Conservation (phyloP, 2,329 filamentous ascomycete species). For the Paraphaeosphaeria minitans region DNA sequence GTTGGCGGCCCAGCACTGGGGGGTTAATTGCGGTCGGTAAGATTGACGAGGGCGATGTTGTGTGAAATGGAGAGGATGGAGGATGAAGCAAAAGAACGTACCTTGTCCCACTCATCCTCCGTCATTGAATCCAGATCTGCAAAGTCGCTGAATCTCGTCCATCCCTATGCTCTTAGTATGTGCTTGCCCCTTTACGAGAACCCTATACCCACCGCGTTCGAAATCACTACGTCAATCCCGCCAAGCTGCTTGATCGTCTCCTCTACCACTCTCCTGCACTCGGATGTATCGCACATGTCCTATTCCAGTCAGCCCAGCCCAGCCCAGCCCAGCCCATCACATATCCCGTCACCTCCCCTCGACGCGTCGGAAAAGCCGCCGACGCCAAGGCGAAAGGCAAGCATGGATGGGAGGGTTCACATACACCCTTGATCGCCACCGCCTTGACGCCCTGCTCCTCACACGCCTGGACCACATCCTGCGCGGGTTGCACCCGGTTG, state of each 20-base stretch:
- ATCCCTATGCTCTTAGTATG: slow-evolving; percentile 54
- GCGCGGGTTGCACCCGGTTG: slow-evolving; percentile 64
- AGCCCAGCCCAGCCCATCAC: not conserved
- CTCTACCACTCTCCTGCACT: slow-evolving; percentile 64
- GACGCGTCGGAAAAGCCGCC: not conserved
- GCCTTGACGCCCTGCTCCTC: slow-evolving; percentile 58
- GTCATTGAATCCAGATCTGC: slow-evolving; percentile 62
- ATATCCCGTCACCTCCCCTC: not conserved
- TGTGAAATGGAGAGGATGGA: slow-evolving; percentile 15
- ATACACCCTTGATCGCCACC: slow-evolving; percentile 64
- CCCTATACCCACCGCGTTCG: slow-evolving; percentile 66
- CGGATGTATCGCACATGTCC: slow-evolving; percentile 66
- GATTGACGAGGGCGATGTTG: slow-evolving; percentile 12
- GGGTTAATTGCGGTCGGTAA: slow-evolving; percentile 9
- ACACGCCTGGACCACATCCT: slow-evolving; percentile 62
- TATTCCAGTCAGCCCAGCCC: slow-evolving; percentile 29
- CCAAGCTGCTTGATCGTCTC: slow-evolving; percentile 66
- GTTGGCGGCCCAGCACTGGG: slow-evolving; percentile 66
- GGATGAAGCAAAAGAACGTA: slow-evolving; percentile 29
- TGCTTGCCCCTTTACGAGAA: no score
- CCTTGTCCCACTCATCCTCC: slow-evolving; percentile 68
- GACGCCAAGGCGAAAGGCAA: not conserved
- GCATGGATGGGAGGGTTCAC: slow-evolving; percentile 29
- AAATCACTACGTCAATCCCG: slow-evolving; percentile 76
- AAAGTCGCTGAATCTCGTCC: slow-evolving; percentile 65